Base-by-base conservation (phyloP, 2,329 filamentous ascomycete genomes). In the Cordyceps fumosorosea region DNA sequence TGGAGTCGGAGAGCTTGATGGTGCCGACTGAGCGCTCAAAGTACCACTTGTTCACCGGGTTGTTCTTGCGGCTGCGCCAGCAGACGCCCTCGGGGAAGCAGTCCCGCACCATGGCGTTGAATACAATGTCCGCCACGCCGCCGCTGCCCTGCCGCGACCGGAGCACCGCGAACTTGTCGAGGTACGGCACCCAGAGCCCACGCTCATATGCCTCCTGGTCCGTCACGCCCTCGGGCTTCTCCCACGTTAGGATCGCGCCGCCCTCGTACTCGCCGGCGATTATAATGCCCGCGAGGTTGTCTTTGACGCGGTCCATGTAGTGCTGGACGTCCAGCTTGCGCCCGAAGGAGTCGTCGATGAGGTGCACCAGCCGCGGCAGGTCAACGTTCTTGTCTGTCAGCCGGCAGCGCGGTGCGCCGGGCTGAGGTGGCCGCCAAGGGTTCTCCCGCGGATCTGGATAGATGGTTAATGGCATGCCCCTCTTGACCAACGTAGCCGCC, bases 1-100 rank as follows among this genome's bases (percentile, higher is more conserved):
- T 88, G 52, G 84, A 90, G n/a, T 84, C 86, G 0, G 83, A 81
- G 44, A 99, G 77, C 76, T 96, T 95, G 82, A 88, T 89, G 2
- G 88, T 93, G 0, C 95, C 95, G 54, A 84, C 79, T 2, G 90
- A 91, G 54, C 95, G 83, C 76, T 99, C 95, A 76, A 98, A 97
- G 74, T 99, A 99, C 95, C 95, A 99, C 73, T 97, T 97, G 72
- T 99, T 99, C 5, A 99, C 95, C 0, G 93, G 93, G 71, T 99
- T 98, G 71, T 93, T 86, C 70, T 89, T 89, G 57, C 95, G 81
- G 72, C 90, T 96, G 62, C 93, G 82, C 95, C 95, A 99, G 70
- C 93, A 96, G 1, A 98, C 90, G 1, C 95, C 95, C 2, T 85
- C 76, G 0, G 93, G 93, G 67, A 98, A 96, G 69, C 93, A 96